A percentile compares a stretch with the other conserved stretches of the same genome.
Conservation (phyloP, 164 flowering plant genomes). For the Vitis rupestris region DNA sequence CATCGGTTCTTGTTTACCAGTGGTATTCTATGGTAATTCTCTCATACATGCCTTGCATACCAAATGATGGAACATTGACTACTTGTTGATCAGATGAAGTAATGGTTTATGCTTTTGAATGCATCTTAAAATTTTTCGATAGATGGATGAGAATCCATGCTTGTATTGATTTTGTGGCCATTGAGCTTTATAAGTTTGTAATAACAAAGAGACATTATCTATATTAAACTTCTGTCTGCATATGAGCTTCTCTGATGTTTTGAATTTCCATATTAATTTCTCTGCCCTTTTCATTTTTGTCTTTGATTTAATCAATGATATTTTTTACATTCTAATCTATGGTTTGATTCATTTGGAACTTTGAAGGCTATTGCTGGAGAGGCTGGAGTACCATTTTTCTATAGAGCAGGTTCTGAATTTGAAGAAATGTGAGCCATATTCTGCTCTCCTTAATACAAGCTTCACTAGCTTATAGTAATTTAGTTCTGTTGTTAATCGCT, state of each 20-base stretch:
- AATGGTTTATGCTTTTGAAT: not conserved
- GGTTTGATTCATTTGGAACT: constrained; percentile 13
- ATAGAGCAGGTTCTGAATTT: constrained; percentile 99
- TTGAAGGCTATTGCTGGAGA: constrained; percentile 99
- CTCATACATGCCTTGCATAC: not conserved
- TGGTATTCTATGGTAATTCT: too few species aligned
- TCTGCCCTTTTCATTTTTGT: not conserved
- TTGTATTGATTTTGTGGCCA: not conserved
- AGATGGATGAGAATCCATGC: not conserved
- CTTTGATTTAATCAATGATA: not conserved
- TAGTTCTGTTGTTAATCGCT: not conserved
- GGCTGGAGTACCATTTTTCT: constrained; percentile 99
- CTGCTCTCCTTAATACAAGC: not conserved
- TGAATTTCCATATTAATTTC: not conserved
- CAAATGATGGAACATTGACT: not conserved
- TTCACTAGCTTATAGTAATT: not conserved
- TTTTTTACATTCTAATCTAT: constrained; percentile 1
- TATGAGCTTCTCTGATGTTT: not conserved
- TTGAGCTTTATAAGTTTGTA: not conserved
- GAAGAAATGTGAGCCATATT: constrained; percentile 86
- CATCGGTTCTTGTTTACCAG: not conserved
- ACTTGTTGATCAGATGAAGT: not conserved
- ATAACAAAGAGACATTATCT: not conserved
- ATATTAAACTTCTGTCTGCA: not conserved
- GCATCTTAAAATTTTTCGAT: not conserved